These are phyloP conservation scores for Cyanidioschyzon merolae DNA, from an alignment of 23 red algal species.

Conservation along the genomic window DNA sequence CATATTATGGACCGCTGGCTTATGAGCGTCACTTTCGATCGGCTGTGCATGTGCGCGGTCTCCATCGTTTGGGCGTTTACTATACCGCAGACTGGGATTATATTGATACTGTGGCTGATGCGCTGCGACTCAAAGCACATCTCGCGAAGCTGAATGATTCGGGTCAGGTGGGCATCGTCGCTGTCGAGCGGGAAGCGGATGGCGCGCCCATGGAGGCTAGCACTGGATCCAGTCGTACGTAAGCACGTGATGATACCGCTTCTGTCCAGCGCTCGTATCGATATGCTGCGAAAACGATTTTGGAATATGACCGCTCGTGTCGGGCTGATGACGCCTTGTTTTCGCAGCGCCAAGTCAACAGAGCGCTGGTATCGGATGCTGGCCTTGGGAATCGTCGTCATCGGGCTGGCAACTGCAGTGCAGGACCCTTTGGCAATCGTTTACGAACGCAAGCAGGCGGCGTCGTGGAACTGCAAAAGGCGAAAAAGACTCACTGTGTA, in stretches of 20 bases:
- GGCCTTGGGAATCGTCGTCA: too few species aligned
- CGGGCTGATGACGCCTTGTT: too few species aligned
- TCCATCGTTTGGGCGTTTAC: background rate
- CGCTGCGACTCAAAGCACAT: background rate
- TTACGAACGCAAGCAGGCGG: too few species aligned
- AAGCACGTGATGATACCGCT: background rate
- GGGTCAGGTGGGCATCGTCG: background rate
- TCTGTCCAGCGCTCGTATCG: background rate
- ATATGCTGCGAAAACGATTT: background rate
- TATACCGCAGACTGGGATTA: conserved; percentile 6
- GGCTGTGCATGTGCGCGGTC: background rate
- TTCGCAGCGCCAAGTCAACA: too few species aligned
- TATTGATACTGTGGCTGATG: background rate
- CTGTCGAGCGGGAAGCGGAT: background rate
- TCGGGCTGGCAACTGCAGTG: too few species aligned
- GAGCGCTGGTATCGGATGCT: too few species aligned
- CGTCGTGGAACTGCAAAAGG: too few species aligned
- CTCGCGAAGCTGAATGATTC: background rate
- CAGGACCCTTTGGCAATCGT: too few species aligned
- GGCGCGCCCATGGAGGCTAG: background rate
- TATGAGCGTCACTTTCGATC: conserved; percentile 6
- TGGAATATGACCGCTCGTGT: background rate
- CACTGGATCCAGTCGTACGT: background rate
- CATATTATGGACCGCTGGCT: background rate
- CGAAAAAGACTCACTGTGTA: too few species aligned